A percentile compares a stretch with the other conserved stretches of the same genome.
Conservation (phyloP, 2,329 filamentous ascomycete genomes). For the Neophaeococcomyces aloes region DNA sequence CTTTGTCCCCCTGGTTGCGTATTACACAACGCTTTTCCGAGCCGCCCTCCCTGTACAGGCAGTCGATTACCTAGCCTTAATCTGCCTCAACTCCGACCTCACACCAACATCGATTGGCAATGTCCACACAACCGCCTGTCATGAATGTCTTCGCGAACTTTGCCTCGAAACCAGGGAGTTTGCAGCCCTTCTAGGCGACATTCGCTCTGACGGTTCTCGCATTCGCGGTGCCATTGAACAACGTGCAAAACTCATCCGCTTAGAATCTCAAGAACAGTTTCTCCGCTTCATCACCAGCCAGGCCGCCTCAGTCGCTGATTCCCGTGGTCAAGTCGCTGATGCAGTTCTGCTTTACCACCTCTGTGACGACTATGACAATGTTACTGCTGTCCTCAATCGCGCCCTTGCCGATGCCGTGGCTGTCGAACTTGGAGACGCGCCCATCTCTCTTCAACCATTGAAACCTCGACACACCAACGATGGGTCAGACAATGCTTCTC, state of each 20-base stretch:
- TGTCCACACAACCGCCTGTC: conserved; percentile 71
- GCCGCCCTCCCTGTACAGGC: conserved; percentile 80
- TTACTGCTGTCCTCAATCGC: conserved; percentile 81
- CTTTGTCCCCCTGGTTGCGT: conserved; percentile 85
- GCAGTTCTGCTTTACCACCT: conserved; percentile 91
- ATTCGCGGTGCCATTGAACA: conserved; percentile 82
- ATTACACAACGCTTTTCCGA: conserved; percentile 93
- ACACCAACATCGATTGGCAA: conserved; percentile 57
- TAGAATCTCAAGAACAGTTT: conserved; percentile 72
- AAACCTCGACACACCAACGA: conserved; percentile 52
- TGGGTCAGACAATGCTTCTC: conserved; percentile 16
- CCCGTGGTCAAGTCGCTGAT: conserved; percentile 58
- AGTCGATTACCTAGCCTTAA: conserved; percentile 82
- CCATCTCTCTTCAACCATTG: conserved; percentile 66
- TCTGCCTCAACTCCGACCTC: conserved; percentile 83
- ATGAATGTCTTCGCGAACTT: conserved; percentile 84
- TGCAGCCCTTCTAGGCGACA: conserved; percentile 83
- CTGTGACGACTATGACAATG: conserved; percentile 87
- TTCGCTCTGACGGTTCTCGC: conserved; percentile 71
- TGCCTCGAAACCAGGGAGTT: conserved; percentile 97
- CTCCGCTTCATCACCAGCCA: conserved; percentile 86
- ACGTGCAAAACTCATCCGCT: conserved; percentile 67
- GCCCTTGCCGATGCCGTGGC: conserved; percentile 82
- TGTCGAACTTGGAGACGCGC: conserved; percentile 72
- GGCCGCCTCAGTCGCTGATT: conserved; percentile 83